Evolutionary conservation across 345 rosid species (phyloP), one percentile per base, ranked within the genome.

Genomic region (Erodium maritimum): DNA sequence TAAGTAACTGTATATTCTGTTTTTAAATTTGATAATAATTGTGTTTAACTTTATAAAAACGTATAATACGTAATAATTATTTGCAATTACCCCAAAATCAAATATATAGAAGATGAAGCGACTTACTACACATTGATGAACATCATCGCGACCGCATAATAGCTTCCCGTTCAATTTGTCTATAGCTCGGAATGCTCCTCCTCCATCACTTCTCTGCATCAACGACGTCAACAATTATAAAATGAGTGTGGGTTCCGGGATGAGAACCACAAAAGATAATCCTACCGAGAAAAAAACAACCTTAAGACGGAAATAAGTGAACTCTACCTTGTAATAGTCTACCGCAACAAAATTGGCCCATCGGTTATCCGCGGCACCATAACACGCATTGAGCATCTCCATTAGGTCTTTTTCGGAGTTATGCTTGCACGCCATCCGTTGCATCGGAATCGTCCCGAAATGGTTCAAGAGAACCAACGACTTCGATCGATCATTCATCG

Each of bases 271-370:
- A n/a, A n/a, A n/a, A n/a, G n/a, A n/a, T n/a, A n/a, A n/a, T n/a
- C n/a, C n/a, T n/a, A n/a, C n/a, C n/a, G n/a, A 29, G 9, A 29
- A 29, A 29, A 29, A 29, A 6, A 29, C 9, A 29, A 11, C 9
- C 37, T 11, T 29, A 29, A 29, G 37, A 4, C 9, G 5, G 9
- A 29, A 29, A 29, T 29, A 11, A 29, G 9, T 29, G 1, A 11
- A 29, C 37, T 48, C 1, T 57, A 81, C 83, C 81, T 78, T 81
- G 67, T 78, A 81, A 59, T 69, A 78, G 58, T 81, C 81, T 23
- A 81, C 78, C 9, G 79, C 83, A 46, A 78, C 63, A 71, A 78
- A 81, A 50, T 81, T 81, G 48, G 81, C 74, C 86, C 81, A 81
- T 24, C 83, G 64, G n/a, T 53, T 67, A 54, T 62, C 81, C 45